phyloP scores from a whole-genome alignment of 176 grass and related monocot genomes.

The Hordeum marinum region DNA sequence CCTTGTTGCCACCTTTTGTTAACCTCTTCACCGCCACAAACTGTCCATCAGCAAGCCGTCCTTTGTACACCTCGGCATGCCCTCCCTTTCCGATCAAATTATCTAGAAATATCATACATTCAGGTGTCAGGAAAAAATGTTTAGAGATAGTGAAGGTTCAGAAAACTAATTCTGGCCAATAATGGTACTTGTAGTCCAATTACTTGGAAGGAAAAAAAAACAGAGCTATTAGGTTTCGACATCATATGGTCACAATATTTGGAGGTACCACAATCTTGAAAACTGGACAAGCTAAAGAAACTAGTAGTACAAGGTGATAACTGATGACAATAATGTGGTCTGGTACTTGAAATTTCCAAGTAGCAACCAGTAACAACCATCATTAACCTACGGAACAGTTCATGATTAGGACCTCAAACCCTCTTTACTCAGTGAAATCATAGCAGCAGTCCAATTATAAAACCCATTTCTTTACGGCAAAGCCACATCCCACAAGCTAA shows the following conservation, averaged over 20 bases:
- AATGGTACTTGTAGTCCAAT: background rate
- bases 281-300: background rate
- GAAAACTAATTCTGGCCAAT: background rate
- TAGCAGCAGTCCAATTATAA: background rate
- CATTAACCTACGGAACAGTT: conserved; percentile 26
- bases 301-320: background rate
- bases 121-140: conserved; percentile 4
- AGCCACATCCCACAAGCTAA: conserved; percentile 21
- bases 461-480: conserved; percentile 25
- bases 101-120: conserved; percentile 39
- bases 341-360: conserved; percentile 2
- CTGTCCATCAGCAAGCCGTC: conserved; percentile 64
- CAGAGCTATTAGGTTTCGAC: background rate
- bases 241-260: background rate
- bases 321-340: background rate
- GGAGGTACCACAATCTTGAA: background rate
- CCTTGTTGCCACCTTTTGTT: conserved; percentile 79
- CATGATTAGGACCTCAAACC: conserved; percentile 39
- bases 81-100: conserved; percentile 96
- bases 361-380: conserved; percentile 20
- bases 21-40: conserved; percentile 88
- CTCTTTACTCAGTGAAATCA: conserved; percentile 8
- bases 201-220: background rate
- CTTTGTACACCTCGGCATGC: conserved; percentile 91
- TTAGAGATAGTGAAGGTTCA: conserved; percentile 12